Evolutionary conservation across 1,139 yeast genomes (phyloP).

Genomic region (Kodamaea plutei): DNA sequence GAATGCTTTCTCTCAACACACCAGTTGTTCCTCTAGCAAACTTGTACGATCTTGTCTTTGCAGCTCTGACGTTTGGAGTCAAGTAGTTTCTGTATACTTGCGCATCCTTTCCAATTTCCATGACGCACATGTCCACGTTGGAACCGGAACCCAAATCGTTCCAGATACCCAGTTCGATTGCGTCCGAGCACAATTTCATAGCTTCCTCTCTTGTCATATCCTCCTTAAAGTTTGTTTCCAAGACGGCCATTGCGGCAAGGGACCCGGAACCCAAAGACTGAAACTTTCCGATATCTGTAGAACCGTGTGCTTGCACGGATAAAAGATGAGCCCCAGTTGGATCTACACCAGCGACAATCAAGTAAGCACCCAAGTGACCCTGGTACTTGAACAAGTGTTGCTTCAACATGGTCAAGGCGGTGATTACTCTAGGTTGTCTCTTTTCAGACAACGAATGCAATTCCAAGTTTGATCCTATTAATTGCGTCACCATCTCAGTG

Average conservation of each 20-base stretch:
- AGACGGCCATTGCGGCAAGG: constrained; percentile 97
- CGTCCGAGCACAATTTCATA: constrained; percentile 81
- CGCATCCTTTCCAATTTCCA: constrained; percentile 90
- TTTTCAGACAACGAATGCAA: constrained; percentile 78
- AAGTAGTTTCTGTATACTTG: constrained; percentile 77
- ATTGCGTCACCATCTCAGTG: constrained; percentile 93
- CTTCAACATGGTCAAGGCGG: constrained; percentile 88
- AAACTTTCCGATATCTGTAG: constrained; percentile 92
- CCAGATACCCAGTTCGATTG: constrained; percentile 98
- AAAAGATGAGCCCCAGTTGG: constrained; percentile 93
- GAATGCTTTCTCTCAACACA: constrained; percentile 60
- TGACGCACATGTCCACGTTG: constrained; percentile 92
- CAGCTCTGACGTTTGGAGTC: constrained; percentile 84
- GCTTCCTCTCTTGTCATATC: constrained; percentile 84
- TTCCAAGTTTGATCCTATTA: constrained; percentile 86
- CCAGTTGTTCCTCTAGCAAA: constrained; percentile 93
- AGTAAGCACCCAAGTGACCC: constrained; percentile 94
- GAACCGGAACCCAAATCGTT: constrained; percentile 98
- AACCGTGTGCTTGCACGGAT: constrained; percentile 96
- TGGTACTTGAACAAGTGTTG: constrained; percentile 96
- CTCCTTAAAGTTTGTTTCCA: constrained; percentile 82
- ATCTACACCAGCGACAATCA: constrained; percentile 95
- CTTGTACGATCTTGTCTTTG: constrained; percentile 75
- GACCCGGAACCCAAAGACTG: constrained; percentile 95
- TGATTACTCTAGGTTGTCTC: constrained; percentile 88